phyloP scores from a whole-genome alignment of 306 rosid species.

The Casuarina cunninghamiana region DNA sequence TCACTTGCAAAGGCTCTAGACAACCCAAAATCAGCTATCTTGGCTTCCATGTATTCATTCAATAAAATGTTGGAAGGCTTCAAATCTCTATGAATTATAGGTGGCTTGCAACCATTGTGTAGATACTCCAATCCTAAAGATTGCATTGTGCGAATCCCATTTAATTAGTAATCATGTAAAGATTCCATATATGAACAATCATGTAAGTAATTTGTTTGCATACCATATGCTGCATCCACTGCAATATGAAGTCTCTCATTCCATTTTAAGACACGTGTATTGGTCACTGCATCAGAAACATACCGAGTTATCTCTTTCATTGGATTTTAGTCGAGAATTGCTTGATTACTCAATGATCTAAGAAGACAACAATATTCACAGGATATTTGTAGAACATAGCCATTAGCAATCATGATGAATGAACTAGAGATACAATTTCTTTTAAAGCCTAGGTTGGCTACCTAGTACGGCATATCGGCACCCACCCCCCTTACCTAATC shows the following conservation, averaged over 20 bases:
- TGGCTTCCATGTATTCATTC: slow-evolving; percentile 31
- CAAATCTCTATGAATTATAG: slow-evolving; percentile 36
- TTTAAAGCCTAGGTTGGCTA: too few relatives aligned
- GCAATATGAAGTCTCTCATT: slow-evolving; percentile 21
- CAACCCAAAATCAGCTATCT: slow-evolving; percentile 46
- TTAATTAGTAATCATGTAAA: too few relatives aligned
- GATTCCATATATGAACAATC: not conserved
- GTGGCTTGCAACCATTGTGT: slow-evolving; percentile 25
- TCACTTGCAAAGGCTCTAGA: slow-evolving; percentile 26
- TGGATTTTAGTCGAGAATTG: too few relatives aligned
- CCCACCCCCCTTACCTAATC: too few relatives aligned
- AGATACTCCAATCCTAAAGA: slow-evolving; percentile 32
- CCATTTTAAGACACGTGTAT: slow-evolving; percentile 30
- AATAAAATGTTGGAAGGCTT: slow-evolving; percentile 43
- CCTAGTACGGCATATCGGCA: too few relatives aligned
- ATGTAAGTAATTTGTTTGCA: not conserved
- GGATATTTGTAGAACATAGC: too few relatives aligned
- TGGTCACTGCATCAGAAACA: not conserved
- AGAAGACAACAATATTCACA: too few relatives aligned
- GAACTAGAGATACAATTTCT: too few relatives aligned
- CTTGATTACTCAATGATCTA: too few relatives aligned
- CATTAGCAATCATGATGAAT: too few relatives aligned
- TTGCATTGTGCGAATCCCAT: not conserved
- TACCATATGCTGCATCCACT: slow-evolving; percentile 28
- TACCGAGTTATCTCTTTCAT: not conserved